Evolutionary conservation across 2,329 filamentous ascomycete genomes (phyloP).

Genomic region (Nakataea oryzae): DNA sequence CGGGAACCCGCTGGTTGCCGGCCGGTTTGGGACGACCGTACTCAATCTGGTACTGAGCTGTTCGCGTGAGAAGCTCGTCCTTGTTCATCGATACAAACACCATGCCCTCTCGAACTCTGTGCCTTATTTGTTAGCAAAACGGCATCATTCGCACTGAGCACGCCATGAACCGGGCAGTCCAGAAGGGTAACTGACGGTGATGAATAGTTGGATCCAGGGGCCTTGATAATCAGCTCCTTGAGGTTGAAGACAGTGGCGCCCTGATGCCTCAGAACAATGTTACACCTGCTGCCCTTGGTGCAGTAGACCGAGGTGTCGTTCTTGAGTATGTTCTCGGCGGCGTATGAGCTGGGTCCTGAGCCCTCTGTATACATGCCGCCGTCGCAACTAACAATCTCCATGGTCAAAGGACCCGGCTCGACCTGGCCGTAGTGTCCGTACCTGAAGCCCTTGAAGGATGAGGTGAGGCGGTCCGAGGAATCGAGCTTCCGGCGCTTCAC

Average conservation of each 20-base stretch:
- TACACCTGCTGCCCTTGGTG: constrained; percentile 78
- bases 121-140: constrained; percentile 19
- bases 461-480: constrained; percentile 39
- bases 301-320: constrained; percentile 83
- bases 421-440: constrained; percentile 87
- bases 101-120: constrained; percentile 79
- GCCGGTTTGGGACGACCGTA: constrained; percentile 30
- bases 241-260: constrained; percentile 73
- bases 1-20: constrained; percentile 18
- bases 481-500: constrained; percentile 64
- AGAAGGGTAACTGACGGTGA: constrained; percentile 58
- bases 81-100: constrained; percentile 83
- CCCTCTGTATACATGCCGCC: constrained; percentile 60
- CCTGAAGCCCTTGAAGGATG: constrained; percentile 48
- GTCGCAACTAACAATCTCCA: constrained; percentile 87
- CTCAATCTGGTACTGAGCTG: constrained; percentile 65
- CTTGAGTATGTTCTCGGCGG: constrained; percentile 71
- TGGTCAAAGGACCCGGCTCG: constrained; percentile 66
- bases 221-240: constrained; percentile 80
- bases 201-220: constrained; percentile 70
- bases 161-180: neutral
- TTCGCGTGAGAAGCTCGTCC: constrained; percentile 63
- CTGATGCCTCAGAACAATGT: constrained; percentile 74
- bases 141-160: neutral
- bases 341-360: constrained; percentile 33